Evolutionary conservation across 495 filamentous ascomycete species (phyloP).

Genomic region (Letharia columbiana): DNA sequence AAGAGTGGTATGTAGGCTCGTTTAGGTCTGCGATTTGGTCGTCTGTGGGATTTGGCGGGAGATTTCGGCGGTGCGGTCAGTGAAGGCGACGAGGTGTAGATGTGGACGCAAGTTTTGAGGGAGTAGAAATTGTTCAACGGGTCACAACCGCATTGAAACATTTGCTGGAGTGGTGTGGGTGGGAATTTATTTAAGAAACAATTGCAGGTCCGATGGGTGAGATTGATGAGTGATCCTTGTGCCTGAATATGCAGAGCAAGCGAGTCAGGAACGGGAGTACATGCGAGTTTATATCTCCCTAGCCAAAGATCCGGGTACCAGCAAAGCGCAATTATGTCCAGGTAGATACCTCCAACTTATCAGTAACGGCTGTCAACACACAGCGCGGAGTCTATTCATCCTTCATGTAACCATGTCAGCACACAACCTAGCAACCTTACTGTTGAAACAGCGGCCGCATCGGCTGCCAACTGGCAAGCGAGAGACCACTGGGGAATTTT

Average conservation of each 20-base stretch:
- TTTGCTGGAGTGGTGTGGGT: not conserved
- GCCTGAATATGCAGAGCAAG: not conserved
- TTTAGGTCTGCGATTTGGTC: slow-evolving; percentile 1
- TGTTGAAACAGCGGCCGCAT: not conserved
- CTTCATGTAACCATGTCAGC: not conserved
- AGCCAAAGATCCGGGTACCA: not conserved
- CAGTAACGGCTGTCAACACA: not conserved
- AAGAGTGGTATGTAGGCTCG: slow-evolving; percentile 13
- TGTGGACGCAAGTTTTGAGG: slow-evolving; percentile 10
- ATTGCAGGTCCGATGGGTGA: not conserved
- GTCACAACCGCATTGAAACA: slow-evolving; percentile 16
- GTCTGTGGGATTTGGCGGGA: not conserved
- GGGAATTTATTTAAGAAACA: not conserved
- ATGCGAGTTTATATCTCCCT: slow-evolving; percentile 1
- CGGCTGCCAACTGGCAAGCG: not conserved
- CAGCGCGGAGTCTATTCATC: not conserved
- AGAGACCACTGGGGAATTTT: not conserved
- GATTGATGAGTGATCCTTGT: not conserved
- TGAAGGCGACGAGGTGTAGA: slow-evolving; percentile 4
- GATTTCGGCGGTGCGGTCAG: not conserved
- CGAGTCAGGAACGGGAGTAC: not conserved
- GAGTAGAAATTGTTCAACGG: slow-evolving; percentile 14
- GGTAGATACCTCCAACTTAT: not conserved
- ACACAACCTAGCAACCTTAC: not conserved
- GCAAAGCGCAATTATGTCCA: not conserved